Conservation (phyloP, 768 basidiomycete species). For the Lactarius psammicola region DNA sequence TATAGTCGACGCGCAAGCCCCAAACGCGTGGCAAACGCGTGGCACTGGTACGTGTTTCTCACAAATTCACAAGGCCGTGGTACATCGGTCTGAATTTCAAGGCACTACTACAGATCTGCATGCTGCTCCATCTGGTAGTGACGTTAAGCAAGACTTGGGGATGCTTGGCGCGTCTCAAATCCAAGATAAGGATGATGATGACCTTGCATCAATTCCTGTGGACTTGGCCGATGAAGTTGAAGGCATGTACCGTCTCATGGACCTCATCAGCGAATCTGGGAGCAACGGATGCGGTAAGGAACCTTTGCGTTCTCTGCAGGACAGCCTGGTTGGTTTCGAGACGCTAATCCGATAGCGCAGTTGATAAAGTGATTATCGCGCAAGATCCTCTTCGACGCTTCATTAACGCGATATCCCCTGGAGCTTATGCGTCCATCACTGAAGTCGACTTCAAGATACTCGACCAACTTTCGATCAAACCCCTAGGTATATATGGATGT, state of each 20-base stretch:
- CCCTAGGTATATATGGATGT: conserved; percentile 57
- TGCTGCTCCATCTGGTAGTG: neutral
- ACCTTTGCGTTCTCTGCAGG: neutral
- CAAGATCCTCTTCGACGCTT: conserved; percentile 48
- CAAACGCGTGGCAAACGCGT: neutral
- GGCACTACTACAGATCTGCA: neutral
- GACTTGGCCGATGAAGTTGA: neutral
- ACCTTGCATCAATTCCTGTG: neutral
- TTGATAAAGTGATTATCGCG: conserved; percentile 60
- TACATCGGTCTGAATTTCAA: neutral
- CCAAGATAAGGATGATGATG: neutral
- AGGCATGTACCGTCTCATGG: conserved; percentile 3
- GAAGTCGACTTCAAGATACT: conserved; percentile 54
- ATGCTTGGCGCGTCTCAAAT: neutral
- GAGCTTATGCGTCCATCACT: conserved; percentile 51
- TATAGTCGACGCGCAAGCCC: neutral
- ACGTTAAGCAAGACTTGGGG: neutral
- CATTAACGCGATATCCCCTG: conserved; percentile 47
- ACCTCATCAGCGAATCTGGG: conserved; percentile 47
- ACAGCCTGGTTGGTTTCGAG: neutral
- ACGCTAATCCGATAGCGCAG: conserved; percentile 33
- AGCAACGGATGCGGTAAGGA: conserved; percentile 49
- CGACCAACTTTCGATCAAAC: conserved; percentile 46
- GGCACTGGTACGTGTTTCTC: neutral
- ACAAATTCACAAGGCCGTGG: neutral